Evolutionary conservation across 2,329 filamentous ascomycete genomes (phyloP).

Genomic region (Aureobasidium sp.): DNA sequence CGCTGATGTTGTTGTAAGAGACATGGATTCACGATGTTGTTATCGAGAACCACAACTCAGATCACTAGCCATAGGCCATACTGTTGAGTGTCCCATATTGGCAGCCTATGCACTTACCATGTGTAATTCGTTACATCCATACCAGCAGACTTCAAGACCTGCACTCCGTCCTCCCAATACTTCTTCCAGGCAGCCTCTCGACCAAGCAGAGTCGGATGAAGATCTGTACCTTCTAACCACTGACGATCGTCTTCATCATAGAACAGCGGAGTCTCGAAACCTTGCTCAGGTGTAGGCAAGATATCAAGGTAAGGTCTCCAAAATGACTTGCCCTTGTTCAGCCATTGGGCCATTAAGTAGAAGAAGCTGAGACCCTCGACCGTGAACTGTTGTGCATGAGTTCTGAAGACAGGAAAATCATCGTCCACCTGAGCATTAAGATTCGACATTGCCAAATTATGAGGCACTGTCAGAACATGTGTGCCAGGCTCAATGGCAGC

Average conservation of each 20-base stretch:
- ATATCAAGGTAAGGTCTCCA: constrained; percentile 29
- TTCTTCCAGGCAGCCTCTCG: constrained; percentile 27
- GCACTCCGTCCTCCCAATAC: constrained; percentile 27
- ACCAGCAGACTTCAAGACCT: constrained; percentile 22
- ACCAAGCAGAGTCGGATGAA: constrained; percentile 22
- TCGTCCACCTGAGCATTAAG: constrained; percentile 30
- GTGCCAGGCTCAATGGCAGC: constrained; percentile 16
- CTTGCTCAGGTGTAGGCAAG: constrained; percentile 23
- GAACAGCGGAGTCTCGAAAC: constrained; percentile 25
- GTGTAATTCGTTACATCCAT: constrained; percentile 28
- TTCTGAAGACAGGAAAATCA: constrained; percentile 22
- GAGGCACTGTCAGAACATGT: constrained; percentile 22
- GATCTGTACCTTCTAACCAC: constrained; percentile 29
- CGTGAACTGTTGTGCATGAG: constrained; percentile 18
- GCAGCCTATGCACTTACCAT: constrained; percentile 27
- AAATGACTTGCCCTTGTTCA: constrained; percentile 24
- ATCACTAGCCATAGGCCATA: neutral
- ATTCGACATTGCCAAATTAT: constrained; percentile 26
- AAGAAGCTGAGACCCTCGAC: constrained; percentile 27
- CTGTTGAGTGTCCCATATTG: neutral
- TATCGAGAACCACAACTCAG: neutral
- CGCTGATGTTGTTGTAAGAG: neutral
- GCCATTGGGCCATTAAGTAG: constrained; percentile 28
- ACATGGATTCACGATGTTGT: neutral
- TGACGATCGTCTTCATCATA: constrained; percentile 25